Conservation (phyloP, 2,329 filamentous ascomycete species). For the Aspergillus pseudoglaucus region DNA sequence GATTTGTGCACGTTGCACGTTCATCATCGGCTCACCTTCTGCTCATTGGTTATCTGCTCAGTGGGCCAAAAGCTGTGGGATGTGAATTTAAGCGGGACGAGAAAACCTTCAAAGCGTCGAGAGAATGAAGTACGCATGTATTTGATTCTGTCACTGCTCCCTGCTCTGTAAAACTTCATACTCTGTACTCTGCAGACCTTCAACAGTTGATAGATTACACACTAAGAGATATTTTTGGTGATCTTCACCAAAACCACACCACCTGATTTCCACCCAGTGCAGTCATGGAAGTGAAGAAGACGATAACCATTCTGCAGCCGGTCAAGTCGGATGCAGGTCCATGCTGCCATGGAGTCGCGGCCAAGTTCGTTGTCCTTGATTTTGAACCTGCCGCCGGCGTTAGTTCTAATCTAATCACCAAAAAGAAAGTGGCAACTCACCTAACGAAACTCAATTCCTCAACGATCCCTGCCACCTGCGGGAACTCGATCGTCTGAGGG, state of each 20-base stretch:
- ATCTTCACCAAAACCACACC: constrained; percentile 70
- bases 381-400: constrained; percentile 58
- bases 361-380: constrained; percentile 80
- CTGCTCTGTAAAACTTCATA: too few relatives aligned
- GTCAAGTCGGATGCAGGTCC: constrained; percentile 84
- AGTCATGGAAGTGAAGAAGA: constrained; percentile 69
- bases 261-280: constrained; percentile 57
- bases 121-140: too few relatives aligned
- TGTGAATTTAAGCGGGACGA: too few relatives aligned
- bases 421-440: too few relatives aligned
- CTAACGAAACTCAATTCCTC: constrained; percentile 67
- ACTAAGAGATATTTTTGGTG: constrained; percentile 46
- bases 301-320: constrained; percentile 68
- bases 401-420: neutral
- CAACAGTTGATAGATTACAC: too few relatives aligned
- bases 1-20: too few relatives aligned
- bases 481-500: constrained; percentile 54
- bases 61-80: too few relatives aligned
- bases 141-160: too few relatives aligned
- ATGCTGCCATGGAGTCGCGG: constrained; percentile 71
- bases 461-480: constrained; percentile 50
- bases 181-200: too few relatives aligned
- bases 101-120: too few relatives aligned
- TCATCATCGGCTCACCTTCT: too few relatives aligned
- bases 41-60: too few relatives aligned